phyloP scores from a whole-genome alignment of 2,329 filamentous ascomycete genomes.

The Fusarium sp. region DNA sequence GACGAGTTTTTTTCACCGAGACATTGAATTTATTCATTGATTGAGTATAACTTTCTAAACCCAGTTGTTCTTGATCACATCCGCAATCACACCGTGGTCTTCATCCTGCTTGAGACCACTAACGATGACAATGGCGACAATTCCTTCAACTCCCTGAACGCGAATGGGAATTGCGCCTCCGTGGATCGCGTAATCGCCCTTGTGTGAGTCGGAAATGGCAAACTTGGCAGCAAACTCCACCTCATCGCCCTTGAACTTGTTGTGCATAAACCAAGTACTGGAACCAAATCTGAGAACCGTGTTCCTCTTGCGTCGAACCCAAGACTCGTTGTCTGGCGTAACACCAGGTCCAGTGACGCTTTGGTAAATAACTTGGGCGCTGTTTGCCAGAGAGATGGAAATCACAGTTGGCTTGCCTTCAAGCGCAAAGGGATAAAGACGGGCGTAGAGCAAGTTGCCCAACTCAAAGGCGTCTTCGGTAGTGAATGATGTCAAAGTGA shows the following conservation, averaged over 20 bases:
- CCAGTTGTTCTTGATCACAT: conserved; percentile 71
- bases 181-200: conserved; percentile 78
- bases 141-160: conserved; percentile 79
- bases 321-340: conserved; percentile 77
- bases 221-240: conserved; percentile 73
- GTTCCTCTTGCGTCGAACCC: conserved; percentile 77
- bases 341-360: conserved; percentile 74
- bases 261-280: conserved; percentile 78
- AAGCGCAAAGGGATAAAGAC: conserved; percentile 65
- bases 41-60: conserved; percentile 20
- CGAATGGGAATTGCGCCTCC: conserved; percentile 81
- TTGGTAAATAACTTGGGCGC: conserved; percentile 76
- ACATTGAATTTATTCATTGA: background rate
- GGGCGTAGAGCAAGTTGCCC: conserved; percentile 72
- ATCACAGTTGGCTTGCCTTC: conserved; percentile 64
- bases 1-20: background rate
- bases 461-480: conserved; percentile 73
- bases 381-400: conserved; percentile 72
- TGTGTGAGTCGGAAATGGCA: conserved; percentile 67
- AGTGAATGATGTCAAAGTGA: conserved; percentile 67
- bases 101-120: conserved; percentile 81
- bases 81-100: conserved; percentile 81
- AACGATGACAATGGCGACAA: conserved; percentile 81
- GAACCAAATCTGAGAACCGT: conserved; percentile 78
- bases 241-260: conserved; percentile 75